Evolutionary conservation across 2,329 filamentous ascomycete genomes (phyloP).

Genomic region (Pseudopithomyces maydicus): DNA sequence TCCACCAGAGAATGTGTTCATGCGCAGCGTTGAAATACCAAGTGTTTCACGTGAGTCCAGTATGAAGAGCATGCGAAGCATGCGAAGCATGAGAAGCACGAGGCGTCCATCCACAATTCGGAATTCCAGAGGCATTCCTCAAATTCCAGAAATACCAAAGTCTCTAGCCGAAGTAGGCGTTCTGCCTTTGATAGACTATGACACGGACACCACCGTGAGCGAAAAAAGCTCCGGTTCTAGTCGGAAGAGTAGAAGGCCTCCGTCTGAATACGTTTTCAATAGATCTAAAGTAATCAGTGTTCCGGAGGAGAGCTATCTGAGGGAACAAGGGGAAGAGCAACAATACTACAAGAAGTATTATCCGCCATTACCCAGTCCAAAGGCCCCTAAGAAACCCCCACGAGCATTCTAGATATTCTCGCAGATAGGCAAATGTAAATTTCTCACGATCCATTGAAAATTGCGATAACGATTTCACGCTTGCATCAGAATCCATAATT

Average conservation of each 20-base stretch:
- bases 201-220: constrained; percentile 22
- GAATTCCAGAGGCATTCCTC: constrained; percentile 6
- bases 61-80: neutral
- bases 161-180: constrained; percentile 22
- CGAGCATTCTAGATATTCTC: constrained; percentile 6
- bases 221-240: constrained; percentile 15
- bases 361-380: constrained; percentile 27
- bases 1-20: constrained; percentile 30
- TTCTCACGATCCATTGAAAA: neutral
- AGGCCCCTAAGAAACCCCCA: constrained; percentile 11
- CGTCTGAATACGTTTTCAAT: constrained; percentile 32
- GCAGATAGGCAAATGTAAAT: constrained; percentile 6
- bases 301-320: constrained; percentile 26
- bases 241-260: constrained; percentile 18
- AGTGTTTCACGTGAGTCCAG: constrained; percentile 12
- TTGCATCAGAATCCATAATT: neutral
- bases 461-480: too few species aligned
- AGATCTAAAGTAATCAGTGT: constrained; percentile 34
- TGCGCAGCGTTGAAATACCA: constrained; percentile 26
- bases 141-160: constrained; percentile 21
- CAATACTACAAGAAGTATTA: constrained; percentile 27
- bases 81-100: neutral
- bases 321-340: constrained; percentile 23
- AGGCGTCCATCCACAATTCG: constrained; percentile 11
- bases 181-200: constrained; percentile 28